Base-by-base conservation (phyloP, 495 filamentous ascomycete species). In the Astrothelium macrocarpum region DNA sequence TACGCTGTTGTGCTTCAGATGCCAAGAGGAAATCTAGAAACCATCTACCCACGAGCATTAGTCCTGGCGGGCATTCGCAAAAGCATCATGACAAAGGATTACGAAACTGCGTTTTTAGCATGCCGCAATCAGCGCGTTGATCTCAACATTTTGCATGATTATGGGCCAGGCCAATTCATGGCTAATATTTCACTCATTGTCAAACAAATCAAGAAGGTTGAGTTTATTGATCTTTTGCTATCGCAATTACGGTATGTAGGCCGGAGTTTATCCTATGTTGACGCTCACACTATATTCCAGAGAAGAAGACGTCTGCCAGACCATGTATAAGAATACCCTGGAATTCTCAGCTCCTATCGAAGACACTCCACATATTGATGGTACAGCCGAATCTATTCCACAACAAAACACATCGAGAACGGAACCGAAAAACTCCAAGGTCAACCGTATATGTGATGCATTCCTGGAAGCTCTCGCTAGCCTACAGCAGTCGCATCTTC, bases 101-200 rank as follows among this genome's bases (percentile, higher is more conserved):
- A 97, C 68, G 85, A 80, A 53, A 83, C 80, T 62, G 94, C 94
- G 1, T 98, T 95, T 72, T 76, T 89, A 29, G 84, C 87, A 43
- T 98, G 94, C 72, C 85, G 94, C 34, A 91, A 86, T 60, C 95
- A 97, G 71, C 84, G 94, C 65, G 94, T 98, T 2, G 94, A 98
- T 71, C 90, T 97, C 87, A 98, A 97, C 71, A 93, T 98, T 61
- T 78, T 98, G n/a, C 92, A 96, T 72, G 94, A 98, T 72, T 87
- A 97, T 77, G 83, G 82, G 7, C 90, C 91, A 0, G 77, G 84
- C 49, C 88, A 94, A 65, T 96, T 98, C 70, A 79, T 96, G 75
- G 78, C 81, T 14, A 87, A 84, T 66, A 80, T 96, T 32, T 77
- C 76, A 7, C 67, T 91, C 1, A 95, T 98, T 73, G 78, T 97